Percentiles rank a stretch among this genome's conserved stretches.
phyloP scores from a whole-genome alignment of 495 filamentous ascomycete genomes.

The Physcia stellaris region DNA sequence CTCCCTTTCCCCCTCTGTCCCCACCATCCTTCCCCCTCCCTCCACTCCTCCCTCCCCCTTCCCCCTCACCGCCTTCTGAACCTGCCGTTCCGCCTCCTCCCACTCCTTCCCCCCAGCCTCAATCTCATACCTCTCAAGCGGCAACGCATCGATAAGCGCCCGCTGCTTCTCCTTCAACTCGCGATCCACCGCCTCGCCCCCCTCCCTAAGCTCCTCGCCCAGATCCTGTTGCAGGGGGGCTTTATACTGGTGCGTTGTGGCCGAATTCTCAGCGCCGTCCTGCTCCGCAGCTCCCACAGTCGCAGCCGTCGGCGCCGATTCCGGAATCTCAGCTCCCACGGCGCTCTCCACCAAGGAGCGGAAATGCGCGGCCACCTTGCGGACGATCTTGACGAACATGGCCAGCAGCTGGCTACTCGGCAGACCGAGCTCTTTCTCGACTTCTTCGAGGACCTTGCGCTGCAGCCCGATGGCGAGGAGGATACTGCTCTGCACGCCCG shows the following conservation, averaged over 20 bases:
- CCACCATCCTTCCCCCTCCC: conserved; percentile 80
- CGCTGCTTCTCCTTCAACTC: conserved; percentile 64
- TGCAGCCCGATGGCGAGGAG: conserved; percentile 83
- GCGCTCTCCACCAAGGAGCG: conserved; percentile 58
- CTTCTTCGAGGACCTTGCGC: conserved; percentile 64
- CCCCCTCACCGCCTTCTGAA: conserved; percentile 23
- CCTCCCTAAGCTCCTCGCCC: conserved; percentile 78
- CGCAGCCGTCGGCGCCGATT: conserved; percentile 37
- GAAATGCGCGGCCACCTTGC: conserved; percentile 72
- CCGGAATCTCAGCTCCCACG: conserved; percentile 56
- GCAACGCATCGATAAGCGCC: conserved; percentile 76
- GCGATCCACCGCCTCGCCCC: conserved; percentile 57
- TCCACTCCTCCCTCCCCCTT: conserved; percentile 27
- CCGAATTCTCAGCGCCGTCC: conserved; percentile 37
- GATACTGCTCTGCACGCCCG: conserved; percentile 68
- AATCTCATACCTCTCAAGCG: conserved; percentile 60
- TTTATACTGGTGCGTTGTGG: not conserved
- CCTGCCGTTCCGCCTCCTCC: conserved; percentile 72
- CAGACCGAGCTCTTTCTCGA: conserved; percentile 68
- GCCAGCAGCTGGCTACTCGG: conserved; percentile 71
- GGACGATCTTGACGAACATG: conserved; percentile 91
- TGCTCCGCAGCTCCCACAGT: conserved; percentile 46
- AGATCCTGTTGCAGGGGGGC: conserved; percentile 56
- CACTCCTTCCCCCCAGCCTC: conserved; percentile 55
- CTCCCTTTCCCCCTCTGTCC: conserved; percentile 26